Percentiles rank a stretch among this genome's conserved stretches.
These are phyloP conservation scores for Pilatotrama ljubarskyi DNA, from an alignment of 768 basidiomycete genomes.

Conservation along the genomic window DNA sequence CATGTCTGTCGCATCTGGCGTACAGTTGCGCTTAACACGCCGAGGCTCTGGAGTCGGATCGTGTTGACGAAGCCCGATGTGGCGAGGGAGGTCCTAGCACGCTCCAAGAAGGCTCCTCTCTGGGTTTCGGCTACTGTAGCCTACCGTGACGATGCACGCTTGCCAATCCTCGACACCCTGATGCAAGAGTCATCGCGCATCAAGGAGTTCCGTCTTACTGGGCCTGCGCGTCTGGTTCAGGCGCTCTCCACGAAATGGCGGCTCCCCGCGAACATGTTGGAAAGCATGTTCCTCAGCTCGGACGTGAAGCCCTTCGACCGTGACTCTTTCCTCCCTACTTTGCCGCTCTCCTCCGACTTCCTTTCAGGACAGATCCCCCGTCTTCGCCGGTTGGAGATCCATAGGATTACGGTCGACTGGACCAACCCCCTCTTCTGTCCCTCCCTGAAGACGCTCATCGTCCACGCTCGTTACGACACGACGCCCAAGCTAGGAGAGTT, in stretches of 20 bases:
- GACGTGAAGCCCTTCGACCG: neutral
- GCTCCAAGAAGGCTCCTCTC: slow-evolving; percentile 8
- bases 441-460: neutral
- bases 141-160: neutral
- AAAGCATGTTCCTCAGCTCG: neutral
- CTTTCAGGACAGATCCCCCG: neutral
- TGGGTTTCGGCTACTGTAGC: neutral
- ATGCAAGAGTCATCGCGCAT: neutral
- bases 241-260: neutral
- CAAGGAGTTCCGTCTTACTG: neutral
- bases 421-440: slow-evolving; percentile 2
- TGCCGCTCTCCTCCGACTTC: neutral
- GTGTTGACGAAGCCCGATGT: neutral
- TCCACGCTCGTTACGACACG: neutral
- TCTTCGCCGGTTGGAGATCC: neutral
- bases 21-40: slow-evolving; percentile 3
- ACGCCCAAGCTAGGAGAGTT: neutral
- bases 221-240: neutral
- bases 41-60: slow-evolving; percentile 12
- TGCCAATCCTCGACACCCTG: neutral
- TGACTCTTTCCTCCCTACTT: neutral
- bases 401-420: neutral
- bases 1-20: slow-evolving; percentile 15
- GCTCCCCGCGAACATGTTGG: neutral
- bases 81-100: neutral